phyloP scores from a whole-genome alignment of 1,139 yeast genomes.

The Taphrina flavorubra region DNA sequence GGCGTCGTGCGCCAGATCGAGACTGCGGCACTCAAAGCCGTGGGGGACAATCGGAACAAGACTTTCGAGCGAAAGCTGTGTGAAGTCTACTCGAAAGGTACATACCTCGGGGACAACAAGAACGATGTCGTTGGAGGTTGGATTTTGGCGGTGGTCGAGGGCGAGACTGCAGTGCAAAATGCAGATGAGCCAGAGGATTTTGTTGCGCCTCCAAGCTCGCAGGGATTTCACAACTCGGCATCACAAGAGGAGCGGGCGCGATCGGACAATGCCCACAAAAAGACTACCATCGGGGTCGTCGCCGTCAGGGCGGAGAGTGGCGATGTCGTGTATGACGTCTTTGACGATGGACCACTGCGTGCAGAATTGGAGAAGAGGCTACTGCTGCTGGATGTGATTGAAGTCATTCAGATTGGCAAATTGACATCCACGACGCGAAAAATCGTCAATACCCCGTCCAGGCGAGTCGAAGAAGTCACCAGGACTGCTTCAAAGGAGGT shows the following conservation, averaged over 20 bases:
- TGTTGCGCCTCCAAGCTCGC: slow-evolving; percentile 4
- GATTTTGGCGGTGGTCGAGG: slow-evolving; percentile 42
- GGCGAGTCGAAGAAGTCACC: slow-evolving; percentile 38
- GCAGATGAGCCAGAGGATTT: not conserved
- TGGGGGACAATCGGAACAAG: slow-evolving; percentile 55
- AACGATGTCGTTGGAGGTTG: slow-evolving; percentile 34
- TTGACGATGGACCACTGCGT: slow-evolving; percentile 62
- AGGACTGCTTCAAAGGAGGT: slow-evolving; percentile 45
- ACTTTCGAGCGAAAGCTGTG: slow-evolving; percentile 74
- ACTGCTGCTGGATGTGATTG: slow-evolving; percentile 75
- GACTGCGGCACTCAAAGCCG: slow-evolving; percentile 72
- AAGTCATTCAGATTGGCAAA: slow-evolving; percentile 60
- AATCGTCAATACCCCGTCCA: slow-evolving; percentile 47
- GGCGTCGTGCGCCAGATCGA: slow-evolving; percentile 89
- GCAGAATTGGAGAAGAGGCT: slow-evolving; percentile 75
- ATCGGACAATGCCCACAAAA: not conserved
- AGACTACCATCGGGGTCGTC: slow-evolving; percentile 56
- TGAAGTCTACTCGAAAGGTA: slow-evolving; percentile 79
- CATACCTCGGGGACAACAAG: slow-evolving; percentile 67
- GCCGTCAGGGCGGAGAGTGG: slow-evolving; percentile 83
- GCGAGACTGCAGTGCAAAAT: slow-evolving; percentile 45
- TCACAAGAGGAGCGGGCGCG: slow-evolving; percentile 17
- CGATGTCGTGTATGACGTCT: slow-evolving; percentile 71
- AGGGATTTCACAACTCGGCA: slow-evolving; percentile 13
- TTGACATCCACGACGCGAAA: slow-evolving; percentile 52